These are phyloP conservation scores for Beauveria scarabaeidicola DNA, from an alignment of 2,329 filamentous ascomycete genomes.

Conservation along the genomic window DNA sequence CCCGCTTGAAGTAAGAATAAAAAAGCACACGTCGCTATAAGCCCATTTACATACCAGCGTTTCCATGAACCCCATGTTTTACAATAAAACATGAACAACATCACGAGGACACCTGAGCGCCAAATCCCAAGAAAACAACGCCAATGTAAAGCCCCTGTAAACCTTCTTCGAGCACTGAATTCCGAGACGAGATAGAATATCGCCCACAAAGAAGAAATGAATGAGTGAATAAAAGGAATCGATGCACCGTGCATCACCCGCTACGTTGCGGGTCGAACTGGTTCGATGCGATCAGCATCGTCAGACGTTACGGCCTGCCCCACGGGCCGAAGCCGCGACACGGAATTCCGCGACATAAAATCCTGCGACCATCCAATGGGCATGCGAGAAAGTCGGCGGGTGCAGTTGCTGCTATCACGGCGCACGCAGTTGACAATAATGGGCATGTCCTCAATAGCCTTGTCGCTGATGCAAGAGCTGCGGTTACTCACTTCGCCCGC, in stretches of 20 bases:
- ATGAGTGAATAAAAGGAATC: background rate
- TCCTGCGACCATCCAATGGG: constrained; percentile 30
- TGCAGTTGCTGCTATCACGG: constrained; percentile 13
- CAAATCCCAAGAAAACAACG: background rate
- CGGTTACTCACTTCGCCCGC: constrained; percentile 13
- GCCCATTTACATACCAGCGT: background rate
- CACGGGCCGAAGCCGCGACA: constrained; percentile 5
- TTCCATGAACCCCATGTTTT: background rate
- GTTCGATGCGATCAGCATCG: background rate
- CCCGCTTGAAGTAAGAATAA: background rate
- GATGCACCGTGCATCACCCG: background rate
- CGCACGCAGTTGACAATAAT: constrained; percentile 16
- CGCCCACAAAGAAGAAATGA: background rate
- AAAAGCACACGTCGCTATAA: background rate
- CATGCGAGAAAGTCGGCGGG: constrained; percentile 27
- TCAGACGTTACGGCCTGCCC: background rate
- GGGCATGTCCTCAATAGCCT: constrained; percentile 10
- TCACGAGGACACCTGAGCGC: background rate
- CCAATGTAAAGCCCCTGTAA: background rate
- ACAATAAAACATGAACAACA: background rate
- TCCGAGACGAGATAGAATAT: background rate
- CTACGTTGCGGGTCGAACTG: background rate
- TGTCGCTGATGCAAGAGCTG: constrained; percentile 16
- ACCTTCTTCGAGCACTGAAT: background rate
- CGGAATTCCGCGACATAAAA: constrained; percentile 21